These are phyloP conservation scores for Acanthamoeba royreba DNA, from an alignment of 208 protist species.

Conservation along the genomic window DNA sequence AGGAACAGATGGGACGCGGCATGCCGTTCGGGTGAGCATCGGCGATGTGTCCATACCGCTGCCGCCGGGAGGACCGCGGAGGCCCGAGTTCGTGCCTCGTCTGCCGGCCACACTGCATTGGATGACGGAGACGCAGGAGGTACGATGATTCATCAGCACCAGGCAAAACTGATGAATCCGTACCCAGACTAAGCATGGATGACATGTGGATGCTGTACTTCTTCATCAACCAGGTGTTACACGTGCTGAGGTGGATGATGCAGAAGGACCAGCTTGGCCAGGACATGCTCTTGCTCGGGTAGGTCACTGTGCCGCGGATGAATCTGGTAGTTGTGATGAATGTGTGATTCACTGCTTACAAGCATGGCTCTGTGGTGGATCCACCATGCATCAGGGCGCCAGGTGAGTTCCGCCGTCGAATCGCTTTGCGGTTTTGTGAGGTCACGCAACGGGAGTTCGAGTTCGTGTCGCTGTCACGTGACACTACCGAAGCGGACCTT, in stretches of 20 bases:
- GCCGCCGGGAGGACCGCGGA: background rate
- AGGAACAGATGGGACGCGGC: background rate
- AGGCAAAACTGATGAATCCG: too few species aligned
- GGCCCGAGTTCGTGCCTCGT: background rate
- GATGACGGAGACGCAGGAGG: slow-evolving; percentile 31
- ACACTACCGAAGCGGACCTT: slow-evolving; percentile 93
- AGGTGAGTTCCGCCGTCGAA: slow-evolving; percentile 76
- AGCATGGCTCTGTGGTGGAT: too few species aligned
- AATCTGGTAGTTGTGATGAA: too few species aligned
- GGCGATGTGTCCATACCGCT: background rate
- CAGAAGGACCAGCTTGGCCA: slow-evolving; percentile 91
- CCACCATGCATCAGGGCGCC: background rate
- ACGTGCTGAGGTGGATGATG: slow-evolving; percentile 85
- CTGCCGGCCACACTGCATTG: background rate
- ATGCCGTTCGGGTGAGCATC: background rate
- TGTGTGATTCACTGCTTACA: too few species aligned
- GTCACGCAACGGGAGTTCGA: slow-evolving; percentile 79
- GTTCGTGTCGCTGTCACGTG: slow-evolving; percentile 86
- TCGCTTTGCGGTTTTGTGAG: slow-evolving; percentile 78
- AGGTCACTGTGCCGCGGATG: too few species aligned
- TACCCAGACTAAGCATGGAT: too few species aligned
- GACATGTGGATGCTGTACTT: too few species aligned
- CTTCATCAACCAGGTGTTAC: background rate
- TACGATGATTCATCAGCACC: too few species aligned
- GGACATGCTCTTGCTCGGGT: slow-evolving; percentile 91